Percentiles rank a stretch among this genome's conserved stretches.
Conservation (phyloP, 148 eudicot species). For the Rhododendron vialii region DNA sequence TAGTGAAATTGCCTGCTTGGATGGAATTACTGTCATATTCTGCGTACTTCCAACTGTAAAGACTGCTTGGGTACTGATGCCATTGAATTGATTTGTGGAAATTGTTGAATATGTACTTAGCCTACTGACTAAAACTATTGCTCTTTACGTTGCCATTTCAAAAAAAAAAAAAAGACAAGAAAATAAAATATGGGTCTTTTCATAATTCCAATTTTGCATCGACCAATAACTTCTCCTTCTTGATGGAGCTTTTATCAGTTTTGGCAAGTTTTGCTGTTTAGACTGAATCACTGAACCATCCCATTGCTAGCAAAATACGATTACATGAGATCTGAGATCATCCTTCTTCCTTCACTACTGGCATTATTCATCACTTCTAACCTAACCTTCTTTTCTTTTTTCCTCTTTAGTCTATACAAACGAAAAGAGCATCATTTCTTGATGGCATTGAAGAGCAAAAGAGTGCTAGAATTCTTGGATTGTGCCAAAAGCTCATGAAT, state of each 20-base stretch:
- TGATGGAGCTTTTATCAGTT: background rate
- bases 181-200: background rate
- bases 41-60: background rate
- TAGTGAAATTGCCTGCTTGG: background rate
- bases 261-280: background rate
- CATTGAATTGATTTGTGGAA: background rate
- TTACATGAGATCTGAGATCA: background rate
- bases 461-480: background rate
- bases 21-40: background rate
- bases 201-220: background rate
- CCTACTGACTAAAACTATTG: background rate
- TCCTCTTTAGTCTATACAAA: background rate
- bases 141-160: background rate
- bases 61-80: background rate
- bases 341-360: background rate
- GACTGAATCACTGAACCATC: background rate
- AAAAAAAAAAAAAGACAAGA: too few species aligned
- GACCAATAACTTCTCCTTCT: background rate
- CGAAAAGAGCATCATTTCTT: background rate
- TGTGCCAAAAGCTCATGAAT: conserved; percentile 9
- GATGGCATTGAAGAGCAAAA: conserved; percentile 2
- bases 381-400: background rate
- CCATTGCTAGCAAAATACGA: background rate
- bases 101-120: background rate
- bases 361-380: background rate